Evolutionary conservation across 306 rosid species (phyloP), one percentile per base, ranked within the genome.

Genomic region (Ceratonia siliqua): DNA sequence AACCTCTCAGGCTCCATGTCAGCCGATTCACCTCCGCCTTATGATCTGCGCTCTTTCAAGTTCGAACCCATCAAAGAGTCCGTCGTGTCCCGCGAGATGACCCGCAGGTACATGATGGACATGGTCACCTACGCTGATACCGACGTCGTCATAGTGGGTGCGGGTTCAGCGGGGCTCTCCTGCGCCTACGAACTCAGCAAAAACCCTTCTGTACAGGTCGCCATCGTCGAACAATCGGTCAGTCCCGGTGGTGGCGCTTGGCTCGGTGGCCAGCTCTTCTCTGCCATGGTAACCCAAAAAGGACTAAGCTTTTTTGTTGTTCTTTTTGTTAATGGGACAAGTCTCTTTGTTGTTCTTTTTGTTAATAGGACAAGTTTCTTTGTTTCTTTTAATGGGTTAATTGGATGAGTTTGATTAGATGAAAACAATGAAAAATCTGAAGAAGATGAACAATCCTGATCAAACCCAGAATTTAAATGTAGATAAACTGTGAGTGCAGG

Each of bases 201-300:
- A 62, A 86, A 89, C 75, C 91, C 97, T 0, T 9, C 68, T 6
- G 64, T 93, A 5, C 76, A 79, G 11, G 53, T 93, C 4, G 98
- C 98, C 6, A 90, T 93, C 11, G 53, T 93, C 18, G 98, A 93
- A 73, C 98, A 93, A 68, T 93, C 98, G 7, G 95, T 93, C 21
- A 90, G 93, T 73, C 97, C 95, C 5, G 97, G 97, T 7, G 97
- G 98, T 8, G 97, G 97, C 20, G 97, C 98, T 0, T 93, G 98
- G 97, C 97, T 93, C 57, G 95, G 98, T 17, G 97, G 98, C 71
- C 95, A 93, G 76, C 98, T 93, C 59, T 93, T 93, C 85, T 93
- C 98, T 4, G 95, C 97, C 33, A 90, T 93, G 91, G 97, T 85
- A 75, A 8, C 86, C 91, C 22, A 82, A 82, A 80, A 85, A 75